A percentile compares a stretch with the other conserved stretches of the same genome.
Evolutionary conservation across 805 yeast genomes (phyloP).

Genomic region (Ogataea pignaliae): DNA sequence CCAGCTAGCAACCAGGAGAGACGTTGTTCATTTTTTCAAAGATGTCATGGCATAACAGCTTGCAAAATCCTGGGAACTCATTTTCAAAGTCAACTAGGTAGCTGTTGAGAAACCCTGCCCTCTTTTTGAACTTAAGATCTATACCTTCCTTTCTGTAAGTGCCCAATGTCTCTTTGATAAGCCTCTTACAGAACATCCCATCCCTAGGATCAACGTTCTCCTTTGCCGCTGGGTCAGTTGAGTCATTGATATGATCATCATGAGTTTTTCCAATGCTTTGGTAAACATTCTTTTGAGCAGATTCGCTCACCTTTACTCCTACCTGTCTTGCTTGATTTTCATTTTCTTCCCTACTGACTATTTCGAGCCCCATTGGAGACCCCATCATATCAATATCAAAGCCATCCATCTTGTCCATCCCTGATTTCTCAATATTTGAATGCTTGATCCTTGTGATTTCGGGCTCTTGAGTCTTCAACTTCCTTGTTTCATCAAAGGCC

Average conservation of each 20-base stretch:
- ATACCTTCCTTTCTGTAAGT: constrained; percentile 3
- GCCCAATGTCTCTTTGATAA: constrained; percentile 13
- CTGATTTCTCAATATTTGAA: too few relatives aligned
- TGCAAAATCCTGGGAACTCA: constrained; percentile 16
- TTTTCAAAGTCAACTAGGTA: constrained; percentile 13
- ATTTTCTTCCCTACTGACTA: too few relatives aligned
- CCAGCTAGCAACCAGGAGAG: too few relatives aligned
- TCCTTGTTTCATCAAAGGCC: constrained; percentile 19
- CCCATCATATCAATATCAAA: too few relatives aligned
- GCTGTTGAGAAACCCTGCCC: constrained; percentile 4
- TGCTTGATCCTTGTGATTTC: too few relatives aligned
- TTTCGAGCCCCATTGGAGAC: too few relatives aligned
- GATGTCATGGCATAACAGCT: constrained; percentile 12
- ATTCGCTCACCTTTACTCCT: too few relatives aligned
- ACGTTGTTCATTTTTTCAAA: constrained; percentile 8
- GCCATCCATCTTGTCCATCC: too few relatives aligned
- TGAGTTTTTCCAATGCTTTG: not conserved
- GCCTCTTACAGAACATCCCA: constrained; percentile 11
- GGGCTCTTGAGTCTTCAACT: not conserved
- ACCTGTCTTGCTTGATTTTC: too few relatives aligned
- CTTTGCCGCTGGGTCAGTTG: constrained; percentile 4
- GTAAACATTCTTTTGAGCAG: not conserved
- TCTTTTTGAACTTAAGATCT: constrained; percentile 12
- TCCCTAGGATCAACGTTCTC: constrained; percentile 15
- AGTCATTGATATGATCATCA: not conserved